phyloP scores from a whole-genome alignment of 1,284 basidiomycete species.

The Boletus mariae region DNA sequence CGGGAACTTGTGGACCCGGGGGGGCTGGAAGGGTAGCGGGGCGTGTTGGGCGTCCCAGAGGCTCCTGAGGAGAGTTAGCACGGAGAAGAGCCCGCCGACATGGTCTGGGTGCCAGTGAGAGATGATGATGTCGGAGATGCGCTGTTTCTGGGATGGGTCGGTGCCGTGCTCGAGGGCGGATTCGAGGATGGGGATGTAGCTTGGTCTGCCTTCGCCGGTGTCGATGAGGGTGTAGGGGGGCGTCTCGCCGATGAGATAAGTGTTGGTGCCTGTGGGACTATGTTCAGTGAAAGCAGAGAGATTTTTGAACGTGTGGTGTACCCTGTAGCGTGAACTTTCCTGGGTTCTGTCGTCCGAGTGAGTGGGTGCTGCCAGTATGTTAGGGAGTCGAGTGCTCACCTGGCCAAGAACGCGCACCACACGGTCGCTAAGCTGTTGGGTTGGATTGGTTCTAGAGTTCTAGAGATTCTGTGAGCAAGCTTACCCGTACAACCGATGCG shows the following conservation, averaged over 20 bases:
- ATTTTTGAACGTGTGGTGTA: conserved; percentile 13
- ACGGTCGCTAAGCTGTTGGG: conserved; percentile 53
- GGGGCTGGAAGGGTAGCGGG: conserved; percentile 49
- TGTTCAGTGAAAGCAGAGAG: not conserved
- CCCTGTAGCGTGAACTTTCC: conserved; percentile 91
- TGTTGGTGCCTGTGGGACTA: conserved; percentile 73
- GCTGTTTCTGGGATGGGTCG: conserved; percentile 36
- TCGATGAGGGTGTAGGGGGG: conserved; percentile 83
- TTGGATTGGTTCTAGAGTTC: not conserved
- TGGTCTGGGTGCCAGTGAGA: conserved; percentile 94
- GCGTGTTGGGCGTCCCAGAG: conserved; percentile 52
- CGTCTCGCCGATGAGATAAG: conserved; percentile 75
- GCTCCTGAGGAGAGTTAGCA: conserved; percentile 63
- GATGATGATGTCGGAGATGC: conserved; percentile 82
- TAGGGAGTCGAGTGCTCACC: conserved; percentile 38
- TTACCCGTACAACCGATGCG: conserved; percentile 51
- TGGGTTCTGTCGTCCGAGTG: conserved; percentile 62
- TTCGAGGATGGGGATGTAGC: conserved; percentile 68
- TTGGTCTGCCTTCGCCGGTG: conserved; percentile 76
- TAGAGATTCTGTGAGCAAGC: conserved; percentile 6
- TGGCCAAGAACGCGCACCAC: conserved; percentile 70
- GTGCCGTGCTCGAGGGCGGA: conserved; percentile 43
- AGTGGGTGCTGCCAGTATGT: not conserved
- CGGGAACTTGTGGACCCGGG: conserved; percentile 71
- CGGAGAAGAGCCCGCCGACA: conserved; percentile 68